Conservation (phyloP, 257 asterid species). For the Misopates orontium region DNA sequence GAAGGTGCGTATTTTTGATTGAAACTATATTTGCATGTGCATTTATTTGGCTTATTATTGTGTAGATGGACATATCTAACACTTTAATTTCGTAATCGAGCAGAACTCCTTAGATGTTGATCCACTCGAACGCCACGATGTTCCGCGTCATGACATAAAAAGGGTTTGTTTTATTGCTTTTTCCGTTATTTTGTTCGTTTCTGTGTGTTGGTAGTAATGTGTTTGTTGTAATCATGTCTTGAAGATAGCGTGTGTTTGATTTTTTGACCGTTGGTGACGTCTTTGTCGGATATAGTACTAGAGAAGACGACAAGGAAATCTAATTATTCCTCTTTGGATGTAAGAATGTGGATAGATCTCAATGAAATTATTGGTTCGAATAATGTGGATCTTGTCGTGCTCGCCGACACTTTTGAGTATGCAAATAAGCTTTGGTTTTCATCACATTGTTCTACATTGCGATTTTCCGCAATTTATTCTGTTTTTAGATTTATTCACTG, state of each 20-base stretch:
- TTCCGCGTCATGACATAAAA: constrained; percentile 58
- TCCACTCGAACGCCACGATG: constrained; percentile 49
- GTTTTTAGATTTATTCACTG: too few species aligned
- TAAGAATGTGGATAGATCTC: not conserved
- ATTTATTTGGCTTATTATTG: not conserved
- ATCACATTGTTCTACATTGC: too few species aligned
- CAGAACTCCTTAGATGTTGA: constrained; percentile 58
- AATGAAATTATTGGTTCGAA: not conserved
- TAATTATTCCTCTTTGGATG: not conserved
- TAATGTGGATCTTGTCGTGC: not conserved
- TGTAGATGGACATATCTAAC: not conserved
- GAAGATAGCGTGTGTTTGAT: not conserved
- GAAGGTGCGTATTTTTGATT: constrained; percentile 32
- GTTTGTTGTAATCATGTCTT: not conserved
- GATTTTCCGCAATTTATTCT: too few species aligned
- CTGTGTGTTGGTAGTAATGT: not conserved
- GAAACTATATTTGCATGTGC: not conserved
- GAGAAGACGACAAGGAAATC: not conserved
- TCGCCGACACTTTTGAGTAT: not conserved
- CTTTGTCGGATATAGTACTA: not conserved
- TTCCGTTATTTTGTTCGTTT: too few species aligned
- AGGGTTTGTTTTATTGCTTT: constrained; percentile 44
- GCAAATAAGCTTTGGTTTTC: too few species aligned
- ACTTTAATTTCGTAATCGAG: not conserved
- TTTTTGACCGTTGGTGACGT: not conserved